Percentiles rank a stretch among this genome's conserved stretches.
Evolutionary conservation across 768 basidiomycete species (phyloP).

Genomic region (Goffeauzyma gilvescens): DNA sequence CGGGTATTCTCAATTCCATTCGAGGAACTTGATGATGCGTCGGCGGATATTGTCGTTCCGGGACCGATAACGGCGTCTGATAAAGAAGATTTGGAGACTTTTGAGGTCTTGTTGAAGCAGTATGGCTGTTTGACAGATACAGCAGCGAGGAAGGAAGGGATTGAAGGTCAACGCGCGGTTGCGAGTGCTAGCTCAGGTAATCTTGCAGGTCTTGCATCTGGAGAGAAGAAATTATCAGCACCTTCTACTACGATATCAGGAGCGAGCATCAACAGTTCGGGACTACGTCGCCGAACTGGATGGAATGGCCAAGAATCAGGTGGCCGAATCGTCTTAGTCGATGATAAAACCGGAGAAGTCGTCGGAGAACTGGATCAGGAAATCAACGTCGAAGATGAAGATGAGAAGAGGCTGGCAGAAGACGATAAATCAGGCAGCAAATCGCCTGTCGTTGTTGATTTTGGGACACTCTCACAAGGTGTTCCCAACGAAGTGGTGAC

Average conservation of each 20-base stretch:
- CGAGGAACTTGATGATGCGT: conserved; percentile 27
- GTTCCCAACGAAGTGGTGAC: conserved; percentile 37
- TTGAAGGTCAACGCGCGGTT: too few species aligned
- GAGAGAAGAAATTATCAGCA: too few species aligned
- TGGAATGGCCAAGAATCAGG: too few species aligned
- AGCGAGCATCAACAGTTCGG: too few species aligned
- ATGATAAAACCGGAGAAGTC: conserved; percentile 53
- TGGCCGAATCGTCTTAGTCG: conserved; percentile 51
- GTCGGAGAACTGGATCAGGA: conserved; percentile 48
- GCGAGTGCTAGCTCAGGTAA: too few species aligned
- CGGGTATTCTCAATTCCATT: conserved; percentile 28
- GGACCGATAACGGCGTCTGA: conserved; percentile 30
- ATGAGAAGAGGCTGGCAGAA: too few species aligned
- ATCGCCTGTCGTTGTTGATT: conserved; percentile 54
- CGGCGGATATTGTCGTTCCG: conserved; percentile 25
- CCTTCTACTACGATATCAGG: too few species aligned
- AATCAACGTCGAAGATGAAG: conserved; percentile 43
- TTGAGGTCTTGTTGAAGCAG: conserved; percentile 49
- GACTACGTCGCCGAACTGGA: too few species aligned
- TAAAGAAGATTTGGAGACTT: conserved; percentile 37
- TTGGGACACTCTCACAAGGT: conserved; percentile 38
- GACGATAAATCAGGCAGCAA: too few species aligned
- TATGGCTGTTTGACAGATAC: conserved; percentile 37
- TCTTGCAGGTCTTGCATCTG: too few species aligned
- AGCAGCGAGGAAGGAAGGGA: too few species aligned